Evolutionary conservation across 164 flowering plant genomes (phyloP), one percentile per base, ranked within the genome.

Genomic region (Stephania yunnanensis): DNA sequence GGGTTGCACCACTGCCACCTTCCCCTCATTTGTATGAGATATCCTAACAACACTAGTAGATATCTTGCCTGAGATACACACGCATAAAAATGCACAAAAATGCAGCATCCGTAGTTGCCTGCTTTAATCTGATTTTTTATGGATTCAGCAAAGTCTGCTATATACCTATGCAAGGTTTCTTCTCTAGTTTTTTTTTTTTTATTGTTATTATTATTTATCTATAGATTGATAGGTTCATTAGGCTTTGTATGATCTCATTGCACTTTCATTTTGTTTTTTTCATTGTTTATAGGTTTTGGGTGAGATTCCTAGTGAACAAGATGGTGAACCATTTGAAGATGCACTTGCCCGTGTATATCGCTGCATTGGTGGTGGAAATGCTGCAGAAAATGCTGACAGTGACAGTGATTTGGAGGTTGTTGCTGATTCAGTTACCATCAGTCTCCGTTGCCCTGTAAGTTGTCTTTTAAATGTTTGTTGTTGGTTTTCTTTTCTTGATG

Each of bases 361-460:
- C 69, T 95, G 98, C 77, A 74, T 93, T 78, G 91, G 95, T 81
- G 97, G 98, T 83, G 98, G 97, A 61, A 79, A 78, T 70, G 84
- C 89, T 46, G 77, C 88, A 1, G 95, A 91, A 70, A 86, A 91
- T 85, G 95, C 91, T 22, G 98, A 93, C 46, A 92, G 98, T 78
- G 99, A 95, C 79, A 89, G 93, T 82, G 99, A 95, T 80, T 66
- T 95, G 72, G 98, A 93, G 85, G 94, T 95, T 74, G 95, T 95
- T 81, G 94, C 96, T 72, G 98, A 95, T 69, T 87, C 80, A 66
- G 74, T 93, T 80, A 76, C 82, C 68, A 93, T 95, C 65, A 92
- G 84, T 87, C 89, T 95, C 22, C 91, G 98, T 9, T 95, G 99
- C 76, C 99, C 99, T 74, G 99, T 95, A 84, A 92, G 97, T 87